phyloP scores from a whole-genome alignment of 495 filamentous ascomycete species.

The Neurospora pannonica region DNA sequence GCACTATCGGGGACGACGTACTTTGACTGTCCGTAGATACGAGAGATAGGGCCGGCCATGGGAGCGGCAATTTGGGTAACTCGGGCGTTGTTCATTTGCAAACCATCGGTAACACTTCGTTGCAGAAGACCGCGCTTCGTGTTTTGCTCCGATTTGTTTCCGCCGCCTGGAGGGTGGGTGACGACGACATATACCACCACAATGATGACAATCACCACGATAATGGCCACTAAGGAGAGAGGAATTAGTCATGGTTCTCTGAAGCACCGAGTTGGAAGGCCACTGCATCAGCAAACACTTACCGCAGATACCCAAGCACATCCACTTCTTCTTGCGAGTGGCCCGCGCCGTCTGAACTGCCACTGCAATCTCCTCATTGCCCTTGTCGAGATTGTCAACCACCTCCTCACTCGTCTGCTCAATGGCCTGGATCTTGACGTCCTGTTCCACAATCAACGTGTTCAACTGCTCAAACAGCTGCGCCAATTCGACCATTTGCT shows the following conservation, averaged over 20 bases:
- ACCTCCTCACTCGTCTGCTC: slow-evolving; percentile 75
- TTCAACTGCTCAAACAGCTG: slow-evolving; percentile 63
- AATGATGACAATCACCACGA: slow-evolving; percentile 40
- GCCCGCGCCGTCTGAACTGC: slow-evolving; percentile 73
- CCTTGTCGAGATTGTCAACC: slow-evolving; percentile 66
- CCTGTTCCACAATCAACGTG: slow-evolving; percentile 72
- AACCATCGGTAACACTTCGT: slow-evolving; percentile 16
- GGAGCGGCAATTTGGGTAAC: slow-evolving; percentile 17
- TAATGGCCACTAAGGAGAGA: slow-evolving; percentile 33
- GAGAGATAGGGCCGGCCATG: slow-evolving; percentile 7
- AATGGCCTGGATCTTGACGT: slow-evolving; percentile 64
- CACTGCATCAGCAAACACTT: slow-evolving; percentile 33
- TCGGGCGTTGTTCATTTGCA: slow-evolving; percentile 22
- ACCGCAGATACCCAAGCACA: slow-evolving; percentile 74
- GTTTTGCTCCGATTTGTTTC: neutral
- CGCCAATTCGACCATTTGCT: slow-evolving; percentile 73
- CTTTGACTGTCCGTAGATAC: slow-evolving; percentile 14
- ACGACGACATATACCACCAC: slow-evolving; percentile 38
- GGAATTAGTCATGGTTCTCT: neutral
- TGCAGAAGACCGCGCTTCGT: slow-evolving; percentile 20
- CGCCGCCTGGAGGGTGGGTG: slow-evolving; percentile 14
- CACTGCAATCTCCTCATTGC: slow-evolving; percentile 64
- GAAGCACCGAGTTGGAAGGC: neutral
- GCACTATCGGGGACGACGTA: slow-evolving; percentile 10
- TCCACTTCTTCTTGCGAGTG: slow-evolving; percentile 95